These are phyloP conservation scores for Puccinia horiana DNA, from an alignment of 1,284 basidiomycete genomes.

Conservation along the genomic window DNA sequence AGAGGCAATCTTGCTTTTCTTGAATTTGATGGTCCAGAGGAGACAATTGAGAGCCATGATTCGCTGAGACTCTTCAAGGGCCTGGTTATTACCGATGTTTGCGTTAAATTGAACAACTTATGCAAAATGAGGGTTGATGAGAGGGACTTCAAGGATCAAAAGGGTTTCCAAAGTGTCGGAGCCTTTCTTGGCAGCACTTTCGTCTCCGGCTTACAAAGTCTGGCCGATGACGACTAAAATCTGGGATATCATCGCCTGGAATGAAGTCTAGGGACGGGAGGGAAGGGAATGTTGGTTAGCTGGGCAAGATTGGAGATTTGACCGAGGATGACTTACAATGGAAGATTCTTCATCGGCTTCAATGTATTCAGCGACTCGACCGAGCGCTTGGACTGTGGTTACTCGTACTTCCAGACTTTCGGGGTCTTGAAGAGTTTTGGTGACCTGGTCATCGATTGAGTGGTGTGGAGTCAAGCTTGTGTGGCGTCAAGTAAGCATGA, in stretches of 20 bases:
- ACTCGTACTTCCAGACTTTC: constrained; percentile 88
- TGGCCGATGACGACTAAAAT: constrained; percentile 91
- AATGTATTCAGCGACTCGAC: constrained; percentile 90
- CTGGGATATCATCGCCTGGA: constrained; percentile 82
- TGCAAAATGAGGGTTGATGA: constrained; percentile 83
- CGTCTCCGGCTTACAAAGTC: constrained; percentile 78
- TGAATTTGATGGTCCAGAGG: constrained; percentile 95
- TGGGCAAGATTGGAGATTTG: neutral
- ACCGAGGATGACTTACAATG: constrained; percentile 66
- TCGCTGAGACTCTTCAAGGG: constrained; percentile 78
- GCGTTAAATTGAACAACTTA: constrained; percentile 89
- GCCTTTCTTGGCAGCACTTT: constrained; percentile 79
- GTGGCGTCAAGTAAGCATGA: too few species aligned
- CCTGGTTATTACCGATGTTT: constrained; percentile 75
- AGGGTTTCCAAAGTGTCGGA: constrained; percentile 97
- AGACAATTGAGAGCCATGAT: constrained; percentile 90
- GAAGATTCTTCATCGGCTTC: constrained; percentile 83
- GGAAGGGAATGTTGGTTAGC: neutral
- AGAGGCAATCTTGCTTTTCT: constrained; percentile 92
- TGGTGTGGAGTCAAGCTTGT: too few species aligned
- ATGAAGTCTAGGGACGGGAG: constrained; percentile 67
- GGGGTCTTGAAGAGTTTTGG: constrained; percentile 75
- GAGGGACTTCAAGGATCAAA: constrained; percentile 87
- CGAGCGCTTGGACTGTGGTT: constrained; percentile 85
- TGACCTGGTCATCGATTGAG: too few species aligned